A percentile compares a stretch with the other conserved stretches of the same genome.
Conservation (phyloP, 2,329 filamentous ascomycete genomes). For the Rhynchosporium secalis region DNA sequence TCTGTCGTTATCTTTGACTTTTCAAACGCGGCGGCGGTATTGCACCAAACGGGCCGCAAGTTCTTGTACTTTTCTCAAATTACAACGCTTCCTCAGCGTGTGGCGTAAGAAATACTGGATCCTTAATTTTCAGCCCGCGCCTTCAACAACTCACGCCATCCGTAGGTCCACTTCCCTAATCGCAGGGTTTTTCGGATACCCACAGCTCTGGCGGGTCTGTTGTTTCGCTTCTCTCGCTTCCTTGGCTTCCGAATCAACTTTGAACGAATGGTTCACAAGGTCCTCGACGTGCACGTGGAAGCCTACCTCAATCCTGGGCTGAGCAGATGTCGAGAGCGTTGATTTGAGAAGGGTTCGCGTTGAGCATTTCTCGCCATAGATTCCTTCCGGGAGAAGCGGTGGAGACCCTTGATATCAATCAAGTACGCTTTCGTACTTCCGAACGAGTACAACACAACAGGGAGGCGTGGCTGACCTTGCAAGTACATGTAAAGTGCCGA, state of each 20-base stretch:
- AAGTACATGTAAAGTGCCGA: too few relatives aligned
- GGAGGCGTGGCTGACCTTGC: not conserved
- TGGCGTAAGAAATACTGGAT: slow-evolving; percentile 16
- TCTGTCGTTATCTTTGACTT: not conserved
- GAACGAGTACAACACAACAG: not conserved
- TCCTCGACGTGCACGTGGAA: not conserved
- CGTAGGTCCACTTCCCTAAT: slow-evolving; percentile 15
- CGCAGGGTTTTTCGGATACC: slow-evolving; percentile 20
- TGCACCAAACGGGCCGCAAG: not conserved
- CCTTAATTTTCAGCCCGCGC: slow-evolving; percentile 17
- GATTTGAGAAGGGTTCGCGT: not conserved
- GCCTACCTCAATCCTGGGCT: not conserved
- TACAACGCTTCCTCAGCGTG: slow-evolving; percentile 5
- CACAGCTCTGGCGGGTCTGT: slow-evolving; percentile 11
- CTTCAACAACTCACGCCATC: slow-evolving; percentile 5
- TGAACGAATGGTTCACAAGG: not conserved
- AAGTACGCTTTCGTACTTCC: too few relatives aligned
- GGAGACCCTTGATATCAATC: not conserved
- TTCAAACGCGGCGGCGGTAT: slow-evolving; percentile 1
- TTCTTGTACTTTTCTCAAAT: not conserved
- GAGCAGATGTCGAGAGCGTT: not conserved
- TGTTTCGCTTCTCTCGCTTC: not conserved
- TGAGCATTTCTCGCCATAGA: too few relatives aligned
- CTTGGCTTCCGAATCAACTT: not conserved
- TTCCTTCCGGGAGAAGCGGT: not conserved